Evolutionary conservation across 2,329 filamentous ascomycete genomes (phyloP).

Genomic region (Nigrospora sphaerica): DNA sequence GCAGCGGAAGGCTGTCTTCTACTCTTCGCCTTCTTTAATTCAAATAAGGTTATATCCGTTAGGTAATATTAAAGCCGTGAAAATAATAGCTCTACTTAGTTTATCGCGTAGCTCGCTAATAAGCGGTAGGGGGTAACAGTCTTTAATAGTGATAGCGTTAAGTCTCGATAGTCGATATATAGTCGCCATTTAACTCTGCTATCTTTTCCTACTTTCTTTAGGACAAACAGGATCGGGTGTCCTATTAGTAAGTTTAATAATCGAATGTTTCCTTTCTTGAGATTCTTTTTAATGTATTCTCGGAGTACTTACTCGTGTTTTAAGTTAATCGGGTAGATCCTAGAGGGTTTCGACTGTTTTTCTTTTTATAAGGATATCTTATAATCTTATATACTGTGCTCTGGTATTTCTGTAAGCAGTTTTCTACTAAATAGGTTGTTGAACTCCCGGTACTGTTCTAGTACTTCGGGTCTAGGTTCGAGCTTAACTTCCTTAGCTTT

Average conservation of each 20-base stretch:
- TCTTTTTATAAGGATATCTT: conserved; percentile 2
- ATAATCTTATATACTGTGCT: neutral
- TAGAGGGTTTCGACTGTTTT: neutral
- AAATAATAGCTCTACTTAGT: conserved; percentile 7
- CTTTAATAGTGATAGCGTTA: conserved; percentile 17
- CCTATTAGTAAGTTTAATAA: neutral
- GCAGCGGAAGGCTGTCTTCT: conserved; percentile 21
- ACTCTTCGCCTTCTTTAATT: conserved; percentile 18
- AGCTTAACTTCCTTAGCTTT: neutral
- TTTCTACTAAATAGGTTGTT: too few relatives aligned
- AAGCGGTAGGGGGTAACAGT: conserved; percentile 12
- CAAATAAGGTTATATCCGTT: conserved; percentile 10
- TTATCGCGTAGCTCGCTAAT: conserved; percentile 11
- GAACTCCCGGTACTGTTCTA: neutral
- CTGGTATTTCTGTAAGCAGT: neutral
- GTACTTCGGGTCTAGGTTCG: neutral
- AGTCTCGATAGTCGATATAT: conserved; percentile 14
- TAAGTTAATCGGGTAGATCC: conserved; percentile 1
- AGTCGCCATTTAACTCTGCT: too few relatives aligned
- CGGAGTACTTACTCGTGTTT: neutral
- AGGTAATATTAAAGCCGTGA: conserved; percentile 6
- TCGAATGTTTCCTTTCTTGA: too few relatives aligned
- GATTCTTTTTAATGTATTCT: neutral
- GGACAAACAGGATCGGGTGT: conserved; percentile 9
- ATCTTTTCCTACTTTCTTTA: conserved; percentile 9